These are phyloP conservation scores for Calonectria hongkongensis DNA, from an alignment of 2,329 filamentous ascomycete species.

Conservation along the genomic window DNA sequence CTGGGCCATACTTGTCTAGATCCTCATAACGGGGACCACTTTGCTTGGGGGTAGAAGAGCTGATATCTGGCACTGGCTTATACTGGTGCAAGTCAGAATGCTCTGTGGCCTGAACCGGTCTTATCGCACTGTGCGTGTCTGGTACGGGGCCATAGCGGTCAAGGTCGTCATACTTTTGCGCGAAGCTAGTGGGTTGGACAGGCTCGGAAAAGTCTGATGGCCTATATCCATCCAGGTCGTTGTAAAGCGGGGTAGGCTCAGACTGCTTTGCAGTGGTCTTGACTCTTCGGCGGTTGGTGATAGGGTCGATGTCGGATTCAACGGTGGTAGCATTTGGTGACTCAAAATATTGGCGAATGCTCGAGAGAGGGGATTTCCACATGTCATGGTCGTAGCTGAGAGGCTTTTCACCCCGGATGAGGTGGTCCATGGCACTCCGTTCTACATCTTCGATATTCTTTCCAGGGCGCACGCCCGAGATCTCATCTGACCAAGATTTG, in stretches of 20 bases:
- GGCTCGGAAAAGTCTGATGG: constrained; percentile 54
- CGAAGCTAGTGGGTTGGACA: constrained; percentile 45
- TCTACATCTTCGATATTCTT: constrained; percentile 67
- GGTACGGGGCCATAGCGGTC: constrained; percentile 61
- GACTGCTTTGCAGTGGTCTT: constrained; percentile 47
- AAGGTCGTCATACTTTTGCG: constrained; percentile 59
- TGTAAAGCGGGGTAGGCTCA: constrained; percentile 52
- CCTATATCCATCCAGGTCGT: constrained; percentile 61
- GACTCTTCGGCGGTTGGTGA: constrained; percentile 73
- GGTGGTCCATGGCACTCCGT: constrained; percentile 65
- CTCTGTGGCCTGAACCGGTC: constrained; percentile 44
- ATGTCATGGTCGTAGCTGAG: constrained; percentile 50
- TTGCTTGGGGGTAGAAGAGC: constrained; percentile 49
- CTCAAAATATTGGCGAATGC: constrained; percentile 59
- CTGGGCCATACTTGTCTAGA: constrained; percentile 61
- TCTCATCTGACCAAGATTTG: constrained; percentile 61
- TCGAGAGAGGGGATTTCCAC: constrained; percentile 58
- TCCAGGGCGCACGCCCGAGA: constrained; percentile 62
- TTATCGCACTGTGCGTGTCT: constrained; percentile 48
- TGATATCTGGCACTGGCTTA: constrained; percentile 57
- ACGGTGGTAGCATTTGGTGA: constrained; percentile 42
- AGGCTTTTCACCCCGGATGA: constrained; percentile 60
- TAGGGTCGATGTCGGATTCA: constrained; percentile 70
- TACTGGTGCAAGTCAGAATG: constrained; percentile 62
- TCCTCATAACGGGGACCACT: constrained; percentile 59